Conservation (phyloP, 768 basidiomycete species). For the Tulasnella sp. region DNA sequence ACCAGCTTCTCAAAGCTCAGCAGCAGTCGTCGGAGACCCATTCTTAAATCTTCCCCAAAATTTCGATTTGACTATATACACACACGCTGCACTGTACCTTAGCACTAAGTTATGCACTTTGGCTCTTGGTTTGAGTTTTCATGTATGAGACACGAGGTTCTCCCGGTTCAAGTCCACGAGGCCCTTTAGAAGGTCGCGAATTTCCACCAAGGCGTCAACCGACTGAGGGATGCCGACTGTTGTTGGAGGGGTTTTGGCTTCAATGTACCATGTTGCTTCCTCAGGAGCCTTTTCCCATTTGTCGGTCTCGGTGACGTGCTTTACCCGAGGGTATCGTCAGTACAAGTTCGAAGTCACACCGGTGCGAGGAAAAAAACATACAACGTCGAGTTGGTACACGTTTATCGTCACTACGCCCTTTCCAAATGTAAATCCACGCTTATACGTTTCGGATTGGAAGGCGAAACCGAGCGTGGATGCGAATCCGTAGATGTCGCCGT, state of each 20-base stretch:
- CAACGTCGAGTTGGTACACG: constrained; percentile 83
- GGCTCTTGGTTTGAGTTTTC: background rate
- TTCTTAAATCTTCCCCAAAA: background rate
- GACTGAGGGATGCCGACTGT: constrained; percentile 41
- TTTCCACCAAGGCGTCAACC: constrained; percentile 69
- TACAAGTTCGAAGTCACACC: background rate
- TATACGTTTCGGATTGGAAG: constrained; percentile 56
- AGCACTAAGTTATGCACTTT: constrained; percentile 30
- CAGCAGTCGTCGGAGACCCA: background rate
- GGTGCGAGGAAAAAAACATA: constrained; percentile 28
- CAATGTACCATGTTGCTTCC: constrained; percentile 80
- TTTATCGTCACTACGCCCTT: constrained; percentile 62
- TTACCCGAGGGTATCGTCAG: background rate
- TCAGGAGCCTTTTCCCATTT: constrained; percentile 68
- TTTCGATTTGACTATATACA: constrained; percentile 28
- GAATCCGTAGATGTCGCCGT: constrained; percentile 70
- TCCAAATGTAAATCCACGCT: constrained; percentile 70
- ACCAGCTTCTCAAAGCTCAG: background rate
- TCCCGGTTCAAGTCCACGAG: constrained; percentile 60
- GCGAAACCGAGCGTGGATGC: constrained; percentile 71
- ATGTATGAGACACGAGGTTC: background rate
- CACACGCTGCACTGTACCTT: constrained; percentile 20
- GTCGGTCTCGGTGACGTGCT: constrained; percentile 71
- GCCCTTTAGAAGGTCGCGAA: constrained; percentile 79
- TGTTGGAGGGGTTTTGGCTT: constrained; percentile 77